Base-by-base conservation (phyloP, 1,284 basidiomycete species). In the Coniophora puteana region DNA sequence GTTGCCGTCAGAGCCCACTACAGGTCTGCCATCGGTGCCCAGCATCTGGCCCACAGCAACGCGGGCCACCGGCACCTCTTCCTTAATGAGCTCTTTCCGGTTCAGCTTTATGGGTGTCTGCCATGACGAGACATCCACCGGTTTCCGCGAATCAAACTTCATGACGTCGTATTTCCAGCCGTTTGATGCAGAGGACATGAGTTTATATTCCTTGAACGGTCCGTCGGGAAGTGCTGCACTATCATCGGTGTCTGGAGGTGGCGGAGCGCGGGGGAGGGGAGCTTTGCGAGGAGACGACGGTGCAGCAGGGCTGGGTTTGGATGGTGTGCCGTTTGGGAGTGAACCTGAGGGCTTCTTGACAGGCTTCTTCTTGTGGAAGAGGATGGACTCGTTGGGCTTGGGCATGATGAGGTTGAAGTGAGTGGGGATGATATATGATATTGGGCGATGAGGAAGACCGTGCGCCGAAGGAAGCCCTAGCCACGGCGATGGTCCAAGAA, bases 131-230 rank as follows among this genome's bases (percentile, higher is more conserved):
- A 87, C 70, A 52, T 89, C 84, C 38, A 86, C 66, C 13, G 70
- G 62, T 52, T 80, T 82, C 44, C 83, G 74, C 35, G 81, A 78
- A 58, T 87, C 83, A 57, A 88, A 86, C 62, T 87, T 87, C 81
- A 88, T 85, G 41, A 88, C 79, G 61, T 88, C 84, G 69, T 88
- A 89, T 58, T 84, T 88, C 85, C 86, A 89, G 28, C 83, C 85
- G 57, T 86, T 84, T 53, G 83, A 73, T 16, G 78, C 75, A 27
- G 83, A 83, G 4, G 85, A 87, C 62, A 87, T 74, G 54, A 89
- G 74, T 54, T 73, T 75, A 66, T 76, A 89, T 58, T 89, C 87
- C 45, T 74, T 69, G 62, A 65, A 87, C 1, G 77, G 69, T 45
- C 76, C 75, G 31, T 80, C 74, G 20, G 83, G 83, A 26, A 78